Evolutionary conservation across 2,329 filamentous ascomycete genomes (phyloP), one percentile per base, ranked within the genome.

Genomic region (Colletotrichum echinochloae): DNA sequence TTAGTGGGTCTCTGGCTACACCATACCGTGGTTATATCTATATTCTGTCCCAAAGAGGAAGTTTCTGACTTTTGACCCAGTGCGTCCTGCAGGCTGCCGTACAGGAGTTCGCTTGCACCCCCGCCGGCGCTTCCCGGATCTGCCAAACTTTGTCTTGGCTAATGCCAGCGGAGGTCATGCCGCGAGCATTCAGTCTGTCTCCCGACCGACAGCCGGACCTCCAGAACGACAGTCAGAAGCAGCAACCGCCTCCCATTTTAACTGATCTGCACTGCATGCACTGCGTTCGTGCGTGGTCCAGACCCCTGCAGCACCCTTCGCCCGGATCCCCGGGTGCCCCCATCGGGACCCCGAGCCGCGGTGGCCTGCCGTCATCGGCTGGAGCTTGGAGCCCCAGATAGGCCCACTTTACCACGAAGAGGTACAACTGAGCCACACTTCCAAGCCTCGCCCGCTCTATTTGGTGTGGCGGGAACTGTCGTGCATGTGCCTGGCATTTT

Each of bases 261-360:
- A 49, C 60, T 26, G 26, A 52, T 41, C 11, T 30, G 20, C 16
- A 33, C 11, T 3, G 26, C 20, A 56, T 39, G 49, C 41, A 60
- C 37, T 33, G 33, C 23, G 35, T 57, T n/a, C 46, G 18, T 51
- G 46, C 46, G 52, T 44, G 33, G 30, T 37, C 59, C 12, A 61
- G n/a, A 41, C 64, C 64, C 57, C 64, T 71, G 65, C 59, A 71
- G 64, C 30, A 60, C 46, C 35, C 48, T 37, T 63, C 57, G 59
- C 51, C 49, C 55, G 46, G 55, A 46, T 37, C 65, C 48, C 46
- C 52, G n/a, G 7, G 49, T 33, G 12, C 56, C 55, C 23, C 61
- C 46, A 44, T 33, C 56, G 39, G 55, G 33, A 23, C 44, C 49
- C 67, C 63, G 62, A 56, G 54, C 54, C 54, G 54, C 33, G n/a